Conservation (phyloP, 306 rosid species). For the Astragalus glycyphyllos region DNA sequence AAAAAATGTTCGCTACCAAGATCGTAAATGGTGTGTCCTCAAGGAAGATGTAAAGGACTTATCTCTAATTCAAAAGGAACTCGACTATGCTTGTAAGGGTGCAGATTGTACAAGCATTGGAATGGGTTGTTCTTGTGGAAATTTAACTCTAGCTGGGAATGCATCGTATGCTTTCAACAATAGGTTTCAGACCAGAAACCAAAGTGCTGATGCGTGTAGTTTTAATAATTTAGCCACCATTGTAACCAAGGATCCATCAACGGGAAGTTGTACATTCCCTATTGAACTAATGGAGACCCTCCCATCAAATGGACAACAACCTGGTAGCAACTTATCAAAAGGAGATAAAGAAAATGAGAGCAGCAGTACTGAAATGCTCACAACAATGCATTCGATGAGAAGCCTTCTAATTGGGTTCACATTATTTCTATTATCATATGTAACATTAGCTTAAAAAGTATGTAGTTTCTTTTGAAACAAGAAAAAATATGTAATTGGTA, state of each 20-base stretch:
- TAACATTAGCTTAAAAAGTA: constrained; percentile 5
- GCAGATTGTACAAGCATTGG: constrained; percentile 72
- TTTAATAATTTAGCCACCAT: constrained; percentile 53
- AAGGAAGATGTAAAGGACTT: constrained; percentile 21
- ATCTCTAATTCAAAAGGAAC: neutral
- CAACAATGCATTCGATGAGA: neutral
- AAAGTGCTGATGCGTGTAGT: constrained; percentile 62
- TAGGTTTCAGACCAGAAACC: constrained; percentile 64
- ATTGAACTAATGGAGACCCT: neutral
- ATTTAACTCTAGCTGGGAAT: constrained; percentile 40
- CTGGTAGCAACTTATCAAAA: too few relatives aligned
- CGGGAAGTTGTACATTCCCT: constrained; percentile 58
- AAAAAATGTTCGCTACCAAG: constrained; percentile 66
- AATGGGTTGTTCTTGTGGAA: constrained; percentile 50
- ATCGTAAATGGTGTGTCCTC: constrained; percentile 63
- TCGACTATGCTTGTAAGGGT: constrained; percentile 58
- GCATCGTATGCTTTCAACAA: constrained; percentile 75
- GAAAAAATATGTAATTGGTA: too few relatives aligned
- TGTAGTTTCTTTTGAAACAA: neutral
- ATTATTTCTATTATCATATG: constrained; percentile 17
- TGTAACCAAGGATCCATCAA: constrained; percentile 56
- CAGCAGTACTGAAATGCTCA: constrained; percentile 42
- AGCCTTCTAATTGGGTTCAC: constrained; percentile 39
- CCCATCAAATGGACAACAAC: too few relatives aligned
- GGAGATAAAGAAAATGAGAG: constrained; percentile 43